Evolutionary conservation across 2,329 filamentous ascomycete species (phyloP).

Genomic region (Trichophaea hybrida): DNA sequence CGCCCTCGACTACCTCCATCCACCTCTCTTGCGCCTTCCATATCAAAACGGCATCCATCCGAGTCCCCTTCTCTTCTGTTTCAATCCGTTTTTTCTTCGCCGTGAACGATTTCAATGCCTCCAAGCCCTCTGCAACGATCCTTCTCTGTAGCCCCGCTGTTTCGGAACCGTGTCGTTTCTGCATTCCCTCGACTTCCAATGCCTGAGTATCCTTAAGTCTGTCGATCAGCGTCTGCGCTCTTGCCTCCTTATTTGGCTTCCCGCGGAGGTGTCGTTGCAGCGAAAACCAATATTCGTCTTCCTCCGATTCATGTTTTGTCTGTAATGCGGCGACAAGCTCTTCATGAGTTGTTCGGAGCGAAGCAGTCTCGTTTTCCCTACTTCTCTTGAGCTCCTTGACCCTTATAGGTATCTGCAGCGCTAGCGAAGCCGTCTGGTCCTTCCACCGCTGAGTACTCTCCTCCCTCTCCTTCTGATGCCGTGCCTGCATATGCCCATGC

Average conservation of each 20-base stretch:
- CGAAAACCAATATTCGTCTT: constrained; percentile 18
- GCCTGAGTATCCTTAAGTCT: constrained; percentile 8
- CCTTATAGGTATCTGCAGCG: background rate
- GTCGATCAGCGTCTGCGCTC: constrained; percentile 9
- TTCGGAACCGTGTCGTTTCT: background rate
- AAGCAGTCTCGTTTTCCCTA: background rate
- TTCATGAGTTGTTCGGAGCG: background rate
- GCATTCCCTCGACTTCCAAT: constrained; percentile 1
- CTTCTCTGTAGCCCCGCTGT: background rate
- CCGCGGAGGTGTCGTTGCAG: constrained; percentile 11
- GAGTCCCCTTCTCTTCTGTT: background rate
- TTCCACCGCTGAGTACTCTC: background rate
- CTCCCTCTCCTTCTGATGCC: background rate
- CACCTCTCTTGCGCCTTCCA: background rate
- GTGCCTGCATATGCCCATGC: background rate
- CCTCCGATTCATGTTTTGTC: constrained; percentile 5
- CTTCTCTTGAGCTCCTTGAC: background rate
- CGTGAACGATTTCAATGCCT: background rate
- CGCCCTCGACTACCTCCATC: background rate
- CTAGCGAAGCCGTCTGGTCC: background rate
- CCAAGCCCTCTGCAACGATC: background rate
- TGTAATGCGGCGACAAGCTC: background rate
- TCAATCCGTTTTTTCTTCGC: background rate
- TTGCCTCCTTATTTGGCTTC: constrained; percentile 9
- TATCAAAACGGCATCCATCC: background rate